Base-by-base conservation (phyloP, 2,329 filamentous ascomycete genomes). In the Stromatinia cepivora region DNA sequence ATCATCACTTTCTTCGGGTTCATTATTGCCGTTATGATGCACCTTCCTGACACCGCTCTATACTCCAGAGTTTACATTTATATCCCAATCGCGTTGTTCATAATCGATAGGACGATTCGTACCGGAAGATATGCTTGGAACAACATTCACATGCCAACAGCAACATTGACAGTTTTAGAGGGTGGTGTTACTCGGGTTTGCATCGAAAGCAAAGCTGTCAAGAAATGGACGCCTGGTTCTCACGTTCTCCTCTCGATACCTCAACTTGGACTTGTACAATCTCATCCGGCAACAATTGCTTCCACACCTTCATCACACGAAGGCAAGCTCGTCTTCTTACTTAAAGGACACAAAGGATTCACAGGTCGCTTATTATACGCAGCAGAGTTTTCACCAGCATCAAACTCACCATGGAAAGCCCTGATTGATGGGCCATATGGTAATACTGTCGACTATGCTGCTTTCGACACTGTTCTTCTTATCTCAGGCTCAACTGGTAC, bases 401-500 rank as follows among this genome's bases (percentile, higher is more conserved):
- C 69, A 3, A 69, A 73, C n/a, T 39, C 34, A 22, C n/a, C 34
- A 25, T 67, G 71, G 6, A 64, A 65, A 25, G 81, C 81, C 2
- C 84, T 88, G 34, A 80, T 89, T 2, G 81, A 84, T 5, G 87
- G 87, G 0, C 87, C 87, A 0, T 89, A 85, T 59, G 87, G 87
- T 17, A 79, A 78, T 10, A 85, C 72, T 45, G 56, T 85, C 0
- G 80, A 82, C 8, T 87, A 85, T 83, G 82, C 87, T 61, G 80
- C 84, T 0, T 89, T 86, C 76, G 87, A 88, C 76, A 87, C 85
- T 0, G 78, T 89, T 48, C 79, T 89, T 4, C 80, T 89, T 5
- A 84, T 89, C 48, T 86, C 86, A 0, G 87, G 86, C 0, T 89
- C 87, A 1, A 89, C 87, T 0, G 87, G 87, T 17, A 84, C 85